A percentile compares a stretch with the other conserved stretches of the same genome.
These are phyloP conservation scores for Luffa acutangula DNA, from an alignment of 306 rosid species.

Conservation along the genomic window DNA sequence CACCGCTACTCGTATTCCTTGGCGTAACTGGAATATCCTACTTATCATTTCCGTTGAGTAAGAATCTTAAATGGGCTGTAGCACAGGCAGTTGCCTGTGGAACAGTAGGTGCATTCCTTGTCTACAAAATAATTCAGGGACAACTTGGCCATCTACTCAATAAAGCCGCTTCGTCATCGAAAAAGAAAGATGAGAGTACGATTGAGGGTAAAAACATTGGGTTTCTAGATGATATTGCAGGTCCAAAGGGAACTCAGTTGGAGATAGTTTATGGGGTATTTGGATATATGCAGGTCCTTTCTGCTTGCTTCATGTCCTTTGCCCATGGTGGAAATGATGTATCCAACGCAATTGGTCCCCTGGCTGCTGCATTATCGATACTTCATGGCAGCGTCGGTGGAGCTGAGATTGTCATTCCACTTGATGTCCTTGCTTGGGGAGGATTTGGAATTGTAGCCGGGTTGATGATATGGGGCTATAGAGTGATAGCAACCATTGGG, in stretches of 20 bases:
- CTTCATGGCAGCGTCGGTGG: slow-evolving; percentile 59
- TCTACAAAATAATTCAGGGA: slow-evolving; percentile 52
- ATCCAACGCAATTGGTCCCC: slow-evolving; percentile 89
- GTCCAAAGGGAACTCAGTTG: slow-evolving; percentile 81
- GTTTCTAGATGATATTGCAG: slow-evolving; percentile 71
- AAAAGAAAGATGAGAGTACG: slow-evolving; percentile 30
- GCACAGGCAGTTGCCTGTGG: slow-evolving; percentile 68
- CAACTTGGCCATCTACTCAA: slow-evolving; percentile 86
- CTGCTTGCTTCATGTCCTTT: slow-evolving; percentile 98
- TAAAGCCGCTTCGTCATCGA: slow-evolving; percentile 27
- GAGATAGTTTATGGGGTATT: slow-evolving; percentile 92
- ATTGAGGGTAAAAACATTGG: slow-evolving; percentile 37
- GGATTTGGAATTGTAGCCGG: slow-evolving; percentile 98
- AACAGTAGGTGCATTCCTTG: slow-evolving; percentile 53
- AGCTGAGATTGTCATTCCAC: slow-evolving; percentile 64
- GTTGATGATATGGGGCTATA: slow-evolving; percentile 86
- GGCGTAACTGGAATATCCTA: slow-evolving; percentile 73
- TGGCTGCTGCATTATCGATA: slow-evolving; percentile 84
- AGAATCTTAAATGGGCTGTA: slow-evolving; percentile 37
- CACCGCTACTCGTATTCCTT: slow-evolving; percentile 75
- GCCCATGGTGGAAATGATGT: slow-evolving; percentile 99
- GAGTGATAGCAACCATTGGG: slow-evolving; percentile 94
- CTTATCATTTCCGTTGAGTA: slow-evolving; percentile 68
- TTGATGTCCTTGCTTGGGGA: slow-evolving; percentile 98
- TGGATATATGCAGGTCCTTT: slow-evolving; percentile 91